Evolutionary conservation across 2,329 filamentous ascomycete species (phyloP), one percentile per base, ranked within the genome.

Genomic region (Fusarium nygamai): DNA sequence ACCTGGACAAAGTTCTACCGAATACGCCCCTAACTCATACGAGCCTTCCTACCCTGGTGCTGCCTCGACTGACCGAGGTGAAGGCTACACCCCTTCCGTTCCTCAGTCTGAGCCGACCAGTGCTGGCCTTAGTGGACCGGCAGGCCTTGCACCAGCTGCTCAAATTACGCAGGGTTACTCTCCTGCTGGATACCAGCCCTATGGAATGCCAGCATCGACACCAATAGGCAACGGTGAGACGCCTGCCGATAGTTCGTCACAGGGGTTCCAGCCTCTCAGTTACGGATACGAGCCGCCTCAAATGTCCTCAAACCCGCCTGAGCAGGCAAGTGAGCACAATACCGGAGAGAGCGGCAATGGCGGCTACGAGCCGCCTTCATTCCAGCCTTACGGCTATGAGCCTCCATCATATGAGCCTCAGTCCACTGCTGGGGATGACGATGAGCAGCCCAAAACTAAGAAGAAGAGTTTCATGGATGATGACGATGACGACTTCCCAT

Each of bases 381-480:
- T 88, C 77, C 88, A 92, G 77, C 87, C 90, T 16, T 88, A 88
- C 57, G 81, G 85, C 48, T 90, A 89, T 75, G 88, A 90, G 71
- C 88, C 89, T 5, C 88, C 88, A 1, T 88, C 89, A 4, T 88
- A 90, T 53, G 86, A 91, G 31, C 86, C 90, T 6, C 85, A 85
- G 24, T 57, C 76, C n/a, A 82, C 80, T 29, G 77, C 79, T 20
- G 80, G 85, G 7, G 82, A 83, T 11, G 85, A 85, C 5, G 85
- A 88, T 19, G 82, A 86, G 31, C 85, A 86, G 16, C 85, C 88
- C 12, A 92, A 89, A 76, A 86, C 88, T 1, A 93, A 93, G 83
- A 94, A 93, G 84, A 95, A 93, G 81, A 91, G 89, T 29, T 91
- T 94, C 77, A 93, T 96, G 88, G 92, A 96, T 78, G 92, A 96